Evolutionary conservation across 208 protist species (phyloP), one percentile per base, ranked within the genome.

Genomic region (Polymyxa betae): DNA sequence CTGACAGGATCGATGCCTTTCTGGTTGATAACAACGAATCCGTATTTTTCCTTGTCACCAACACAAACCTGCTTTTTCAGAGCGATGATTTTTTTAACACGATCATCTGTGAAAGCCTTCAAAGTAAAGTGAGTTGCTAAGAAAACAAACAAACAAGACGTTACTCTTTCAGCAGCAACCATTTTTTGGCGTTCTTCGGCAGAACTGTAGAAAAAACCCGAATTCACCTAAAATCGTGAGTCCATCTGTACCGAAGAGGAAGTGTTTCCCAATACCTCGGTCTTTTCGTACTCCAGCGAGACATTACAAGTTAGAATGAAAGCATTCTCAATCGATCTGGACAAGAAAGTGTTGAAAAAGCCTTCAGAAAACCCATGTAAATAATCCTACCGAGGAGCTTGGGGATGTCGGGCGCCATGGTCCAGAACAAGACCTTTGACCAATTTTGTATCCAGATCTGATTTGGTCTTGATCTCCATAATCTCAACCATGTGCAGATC

Each of bases 401-500:
- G 98, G 49, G 97, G 98, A 94, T 99, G 99, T 41, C 99, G 95
- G 38, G 97, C 96, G 88, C 99, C 99, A 92, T 99, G 99, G 93
- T 99, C 99, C 12, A 99, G 95, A 32, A 99, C 99, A 35, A 99
- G 95, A 88, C 99, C 99, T 88, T 98, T 96, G 24, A 99, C 96
- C 54, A 99, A 88, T 99, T 98, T 35, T n/a, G 91, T 93, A n/a
- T 93, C 92, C 1, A 93, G 45, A 88, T 88, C 92, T 1, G 96
- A 92, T 66, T 97, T 98, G 93, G 99, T 98, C 89, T 97, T 93
- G 98, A 99, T 99, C 89, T 97, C 95, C 98, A 99, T 99, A 40
- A 99, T 97, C 94, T 99, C 98, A 54, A 99, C 96, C 99, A 99
- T 99, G 95, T 98, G 96, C 38, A 99, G 94, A 95, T 99, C 99